Evolutionary conservation across 176 grass and related monocot genomes (phyloP), one percentile per base, ranked within the genome.

Genomic region (Carex scoparia): DNA sequence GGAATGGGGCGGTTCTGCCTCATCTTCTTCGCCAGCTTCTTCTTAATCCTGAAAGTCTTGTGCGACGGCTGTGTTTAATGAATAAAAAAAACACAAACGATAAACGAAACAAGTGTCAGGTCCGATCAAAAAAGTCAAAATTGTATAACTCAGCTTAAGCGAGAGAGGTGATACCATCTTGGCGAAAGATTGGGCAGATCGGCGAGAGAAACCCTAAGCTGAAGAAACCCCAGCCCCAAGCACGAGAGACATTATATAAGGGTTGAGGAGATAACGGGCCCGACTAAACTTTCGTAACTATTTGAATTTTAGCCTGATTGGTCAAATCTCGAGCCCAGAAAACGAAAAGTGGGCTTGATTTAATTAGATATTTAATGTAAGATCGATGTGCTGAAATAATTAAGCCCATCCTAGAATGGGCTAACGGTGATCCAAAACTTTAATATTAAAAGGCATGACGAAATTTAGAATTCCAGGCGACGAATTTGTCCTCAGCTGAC

Each of bases 1-100:
- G 94, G 94, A 87, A 97, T 97, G 81, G 94, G 94, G 67, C 94
- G 94, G 88, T 97, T 97, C 91, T 97, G 94, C 86, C 89, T 87
- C 94, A 90, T 88, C 89, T 94, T 97, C 91, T 97, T 94, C 71
- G 94, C 94, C 88, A 97, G 86, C 88, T 97, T 97, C 91, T 92
- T 85, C 89, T 97, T 97, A 86, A 97, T 97, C 51, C 70, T 85
- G 89, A 97, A 97, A 81, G 94, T 94, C 89, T 97, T 97, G 88
- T 94, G 94, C 23, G 94, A 97, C 88, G 94, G 94, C 94, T 94
- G 87, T 55, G 44, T 1, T 19, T 0, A 4, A 53, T 46, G 31
- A 83, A 40, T 1, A 23, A 23, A 23, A 5, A 78, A 78, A 56
- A 49, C 69, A 60, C 83, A 56, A 64, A 5, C 56, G 10, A 57